These are phyloP conservation scores for Oidiodendron maius DNA, from an alignment of 495 filamentous ascomycete species.

Conservation along the genomic window DNA sequence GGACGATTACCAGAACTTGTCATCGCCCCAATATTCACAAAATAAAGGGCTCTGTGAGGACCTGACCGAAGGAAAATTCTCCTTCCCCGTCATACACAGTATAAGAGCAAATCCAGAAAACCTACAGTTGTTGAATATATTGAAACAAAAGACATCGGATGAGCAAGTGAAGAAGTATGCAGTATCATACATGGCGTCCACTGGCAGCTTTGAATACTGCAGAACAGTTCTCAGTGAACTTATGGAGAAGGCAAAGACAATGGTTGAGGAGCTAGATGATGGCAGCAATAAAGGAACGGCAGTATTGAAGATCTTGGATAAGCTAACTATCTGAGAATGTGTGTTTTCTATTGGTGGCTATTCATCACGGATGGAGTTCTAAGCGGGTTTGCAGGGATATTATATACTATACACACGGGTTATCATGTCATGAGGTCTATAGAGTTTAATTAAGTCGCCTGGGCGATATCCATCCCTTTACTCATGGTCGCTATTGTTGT, in stretches of 20 bases:
- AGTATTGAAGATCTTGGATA: conserved; percentile 47
- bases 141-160: conserved; percentile 82
- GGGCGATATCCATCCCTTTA: no score
- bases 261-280: conserved; percentile 64
- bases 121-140: conserved; percentile 80
- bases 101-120: conserved; percentile 78
- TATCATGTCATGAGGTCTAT: no score
- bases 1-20: conserved; percentile 93
- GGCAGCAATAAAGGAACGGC: conserved; percentile 35
- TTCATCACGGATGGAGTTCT: no score
- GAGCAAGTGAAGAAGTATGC: conserved; percentile 89
- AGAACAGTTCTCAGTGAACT: conserved; percentile 62
- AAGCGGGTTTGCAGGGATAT: no score
- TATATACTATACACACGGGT: no score
- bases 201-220: conserved; percentile 85
- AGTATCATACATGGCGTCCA: conserved; percentile 84
- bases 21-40: conserved; percentile 61
- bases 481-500: no score
- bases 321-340: conserved; percentile 11
- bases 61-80: conserved; percentile 96
- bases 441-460: no score
- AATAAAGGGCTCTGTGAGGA: conserved; percentile 97
- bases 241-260: conserved; percentile 54
- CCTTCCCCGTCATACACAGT: conserved; percentile 92
- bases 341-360: no score